Percentiles rank a stretch among this genome's conserved stretches.
These are phyloP conservation scores for Gryganskiella cystojenkinii DNA, from an alignment of 192 early-diverging fungal genomes.

Conservation along the genomic window DNA sequence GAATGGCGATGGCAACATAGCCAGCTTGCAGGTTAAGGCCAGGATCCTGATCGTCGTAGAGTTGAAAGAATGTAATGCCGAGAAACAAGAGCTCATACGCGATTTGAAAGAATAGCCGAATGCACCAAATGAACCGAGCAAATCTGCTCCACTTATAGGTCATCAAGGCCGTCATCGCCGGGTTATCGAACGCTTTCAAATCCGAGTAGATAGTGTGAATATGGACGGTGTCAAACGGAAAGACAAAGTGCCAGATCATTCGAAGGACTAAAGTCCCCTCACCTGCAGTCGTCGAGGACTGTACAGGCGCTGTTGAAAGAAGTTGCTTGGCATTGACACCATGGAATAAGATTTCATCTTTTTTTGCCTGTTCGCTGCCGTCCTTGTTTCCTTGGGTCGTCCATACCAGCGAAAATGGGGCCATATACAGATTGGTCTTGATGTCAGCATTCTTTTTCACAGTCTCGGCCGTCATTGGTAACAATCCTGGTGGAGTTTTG, in stretches of 20 bases:
- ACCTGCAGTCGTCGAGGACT: slow-evolving; percentile 2
- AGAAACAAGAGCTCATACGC: slow-evolving; percentile 13
- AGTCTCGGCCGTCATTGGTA: slow-evolving; percentile 5
- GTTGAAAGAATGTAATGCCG: slow-evolving; percentile 5
- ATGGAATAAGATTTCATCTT: no score
- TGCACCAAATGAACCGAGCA: slow-evolving; percentile 10
- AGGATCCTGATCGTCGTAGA: slow-evolving; percentile 6
- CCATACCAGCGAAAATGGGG: slow-evolving; percentile 13
- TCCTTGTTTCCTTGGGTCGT: neutral
- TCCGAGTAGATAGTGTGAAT: neutral
- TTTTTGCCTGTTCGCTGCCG: slow-evolving; percentile 12
- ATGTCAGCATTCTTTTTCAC: slow-evolving; percentile 10
- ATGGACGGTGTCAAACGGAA: slow-evolving; percentile 2
- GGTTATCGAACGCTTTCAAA: slow-evolving; percentile 12
- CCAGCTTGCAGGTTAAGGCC: neutral
- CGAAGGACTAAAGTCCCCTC: slow-evolving; percentile 1
- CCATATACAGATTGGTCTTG: slow-evolving; percentile 13
- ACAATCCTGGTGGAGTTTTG: neutral
- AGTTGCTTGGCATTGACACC: no score
- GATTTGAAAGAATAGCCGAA: slow-evolving; percentile 13
- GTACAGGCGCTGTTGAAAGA: neutral
- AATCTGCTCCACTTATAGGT: slow-evolving; percentile 17
- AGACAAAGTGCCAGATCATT: slow-evolving; percentile 15
- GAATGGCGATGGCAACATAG: slow-evolving; percentile 6
- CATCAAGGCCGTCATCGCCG: slow-evolving; percentile 1